Conservation (phyloP, 257 asterid species). For the Solanum phureja region DNA sequence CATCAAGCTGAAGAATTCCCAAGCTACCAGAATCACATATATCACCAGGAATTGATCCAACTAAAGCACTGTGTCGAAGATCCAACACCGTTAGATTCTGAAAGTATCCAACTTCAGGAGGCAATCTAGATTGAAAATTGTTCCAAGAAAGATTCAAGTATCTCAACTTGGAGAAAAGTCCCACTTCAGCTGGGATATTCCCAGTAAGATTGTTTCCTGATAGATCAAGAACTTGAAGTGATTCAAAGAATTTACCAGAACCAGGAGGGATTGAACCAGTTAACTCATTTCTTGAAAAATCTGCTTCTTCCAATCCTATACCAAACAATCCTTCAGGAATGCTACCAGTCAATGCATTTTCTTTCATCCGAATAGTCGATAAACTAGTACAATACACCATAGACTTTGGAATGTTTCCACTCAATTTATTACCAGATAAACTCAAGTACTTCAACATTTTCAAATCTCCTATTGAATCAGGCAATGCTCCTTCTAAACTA, state of each 20-base stretch:
- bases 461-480: constrained; percentile 44
- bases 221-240: constrained; percentile 55
- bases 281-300: constrained; percentile 62
- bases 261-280: constrained; percentile 55
- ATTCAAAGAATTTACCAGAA: constrained; percentile 43
- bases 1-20: constrained; percentile 86
- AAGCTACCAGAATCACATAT: constrained; percentile 81
- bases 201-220: constrained; percentile 63
- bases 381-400: constrained; percentile 25
- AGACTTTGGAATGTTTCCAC: constrained; percentile 52
- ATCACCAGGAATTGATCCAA: constrained; percentile 67
- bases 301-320: constrained; percentile 54
- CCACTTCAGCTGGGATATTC: constrained; percentile 62
- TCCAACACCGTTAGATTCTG: constrained; percentile 66
- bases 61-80: constrained; percentile 46
- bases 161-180: constrained; percentile 56
- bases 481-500: constrained; percentile 41
- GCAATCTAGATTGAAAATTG: constrained; percentile 55
- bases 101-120: constrained; percentile 66
- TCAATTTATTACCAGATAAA: constrained; percentile 34
- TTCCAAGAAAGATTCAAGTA: constrained; percentile 83
- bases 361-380: constrained; percentile 38
- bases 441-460: constrained; percentile 30
- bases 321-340: constrained; percentile 54
- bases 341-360: constrained; percentile 45